Conservation (phyloP, 2,329 filamentous ascomycete genomes). For the Massarina eburnea region DNA sequence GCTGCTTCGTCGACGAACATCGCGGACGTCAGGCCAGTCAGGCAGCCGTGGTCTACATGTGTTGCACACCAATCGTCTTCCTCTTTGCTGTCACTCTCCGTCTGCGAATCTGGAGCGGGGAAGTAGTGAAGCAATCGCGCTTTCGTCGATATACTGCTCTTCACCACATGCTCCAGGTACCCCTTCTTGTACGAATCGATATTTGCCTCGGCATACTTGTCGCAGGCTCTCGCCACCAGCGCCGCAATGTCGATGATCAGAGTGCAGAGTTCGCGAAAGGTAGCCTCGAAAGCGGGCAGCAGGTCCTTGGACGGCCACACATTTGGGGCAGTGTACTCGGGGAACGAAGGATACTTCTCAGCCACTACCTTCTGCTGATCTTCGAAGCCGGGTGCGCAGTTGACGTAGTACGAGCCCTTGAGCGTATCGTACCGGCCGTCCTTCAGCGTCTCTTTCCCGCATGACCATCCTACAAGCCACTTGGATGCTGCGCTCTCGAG, state of each 20-base stretch:
- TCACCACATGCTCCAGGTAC: constrained; percentile 85
- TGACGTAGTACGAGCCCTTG: constrained; percentile 83
- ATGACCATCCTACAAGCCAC: constrained; percentile 73
- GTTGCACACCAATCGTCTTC: constrained; percentile 95
- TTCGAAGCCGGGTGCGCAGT: constrained; percentile 69
- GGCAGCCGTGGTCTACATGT: constrained; percentile 86
- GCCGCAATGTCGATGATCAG: constrained; percentile 89
- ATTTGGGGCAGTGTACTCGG: constrained; percentile 88
- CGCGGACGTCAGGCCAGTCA: constrained; percentile 90
- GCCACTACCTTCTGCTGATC: constrained; percentile 53
- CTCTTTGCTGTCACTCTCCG: constrained; percentile 34
- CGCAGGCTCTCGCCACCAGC: constrained; percentile 86
- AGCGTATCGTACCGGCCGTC: constrained; percentile 76
- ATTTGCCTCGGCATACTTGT: constrained; percentile 77
- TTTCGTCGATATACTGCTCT: constrained; percentile 84
- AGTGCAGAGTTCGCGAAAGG: constrained; percentile 73
- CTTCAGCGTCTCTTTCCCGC: constrained; percentile 78
- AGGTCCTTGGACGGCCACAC: constrained; percentile 74
- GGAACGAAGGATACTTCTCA: constrained; percentile 65
- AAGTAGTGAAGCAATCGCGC: constrained; percentile 93
- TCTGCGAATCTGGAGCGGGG: constrained; percentile 50
- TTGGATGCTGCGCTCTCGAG: constrained; percentile 56
- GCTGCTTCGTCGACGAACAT: constrained; percentile 88
- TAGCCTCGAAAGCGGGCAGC: constrained; percentile 73
- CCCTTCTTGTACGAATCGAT: constrained; percentile 74